A percentile compares a stretch with the other conserved stretches of the same genome.
Evolutionary conservation across 805 yeast species (phyloP).

Genomic region (Candida railenensis): DNA sequence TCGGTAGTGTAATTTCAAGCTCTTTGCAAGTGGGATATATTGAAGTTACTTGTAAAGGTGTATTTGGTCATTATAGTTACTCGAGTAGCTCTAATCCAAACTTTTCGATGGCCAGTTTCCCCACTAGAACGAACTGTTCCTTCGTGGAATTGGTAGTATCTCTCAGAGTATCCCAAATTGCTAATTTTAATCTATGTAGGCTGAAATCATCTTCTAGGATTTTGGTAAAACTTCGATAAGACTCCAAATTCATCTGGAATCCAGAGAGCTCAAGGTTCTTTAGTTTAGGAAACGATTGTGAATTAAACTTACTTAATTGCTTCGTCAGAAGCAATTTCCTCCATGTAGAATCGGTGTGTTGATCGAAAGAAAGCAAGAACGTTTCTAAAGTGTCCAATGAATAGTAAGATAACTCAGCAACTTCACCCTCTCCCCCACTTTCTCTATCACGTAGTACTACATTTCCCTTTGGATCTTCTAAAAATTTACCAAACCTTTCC

Average conservation of each 20-base stretch:
- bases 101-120: neutral
- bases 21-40: no score
- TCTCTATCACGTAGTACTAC: neutral
- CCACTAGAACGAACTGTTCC: neutral
- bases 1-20: no score
- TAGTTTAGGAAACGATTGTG: neutral
- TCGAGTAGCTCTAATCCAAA: neutral
- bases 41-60: no score
- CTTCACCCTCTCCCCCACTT: no score
- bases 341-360: conserved; percentile 2
- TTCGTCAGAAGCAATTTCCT: conserved; percentile 6
- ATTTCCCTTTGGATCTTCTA: conserved; percentile 15
- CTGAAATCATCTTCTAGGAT: neutral
- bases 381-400: neutral
- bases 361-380: neutral
- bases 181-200: neutral
- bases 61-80: no score
- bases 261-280: neutral
- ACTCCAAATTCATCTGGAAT: conserved; percentile 4
- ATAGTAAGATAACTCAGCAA: no score
- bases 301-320: conserved; percentile 1
- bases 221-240: conserved; percentile 1
- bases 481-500: conserved; percentile 35
- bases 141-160: neutral
- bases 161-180: conserved; percentile 2